A percentile compares a stretch with the other conserved stretches of the same genome.
phyloP scores from a whole-genome alignment of 768 basidiomycete genomes.

The Lactarius sp. region DNA sequence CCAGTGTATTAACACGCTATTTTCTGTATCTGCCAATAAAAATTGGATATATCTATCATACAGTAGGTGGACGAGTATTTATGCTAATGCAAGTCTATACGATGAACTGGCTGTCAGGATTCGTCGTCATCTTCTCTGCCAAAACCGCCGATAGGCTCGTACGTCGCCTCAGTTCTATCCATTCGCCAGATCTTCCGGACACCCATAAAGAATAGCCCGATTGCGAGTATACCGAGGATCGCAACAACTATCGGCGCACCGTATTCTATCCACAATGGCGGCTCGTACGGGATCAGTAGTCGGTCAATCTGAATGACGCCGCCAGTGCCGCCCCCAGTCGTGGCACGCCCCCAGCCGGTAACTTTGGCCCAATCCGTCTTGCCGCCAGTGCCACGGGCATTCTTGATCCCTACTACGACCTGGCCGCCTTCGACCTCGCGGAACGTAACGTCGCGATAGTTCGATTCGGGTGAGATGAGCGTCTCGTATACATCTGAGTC shows the following conservation, averaged over 20 bases:
- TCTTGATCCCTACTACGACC: constrained; percentile 65
- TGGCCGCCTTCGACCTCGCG: constrained; percentile 46
- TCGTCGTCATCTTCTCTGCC: constrained; percentile 48
- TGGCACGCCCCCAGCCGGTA: constrained; percentile 71
- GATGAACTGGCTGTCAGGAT: constrained; percentile 22
- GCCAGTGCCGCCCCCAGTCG: constrained; percentile 66
- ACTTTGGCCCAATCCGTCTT: constrained; percentile 61
- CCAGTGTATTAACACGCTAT: too few relatives aligned
- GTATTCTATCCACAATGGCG: constrained; percentile 79
- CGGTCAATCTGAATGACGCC: constrained; percentile 87
- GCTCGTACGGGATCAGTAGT: constrained; percentile 79
- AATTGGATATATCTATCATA: background rate
- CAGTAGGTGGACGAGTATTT: constrained; percentile 6
- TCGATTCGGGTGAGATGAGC: constrained; percentile 56
- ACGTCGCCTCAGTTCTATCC: constrained; percentile 80
- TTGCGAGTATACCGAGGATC: constrained; percentile 51
- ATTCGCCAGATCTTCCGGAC: constrained; percentile 64
- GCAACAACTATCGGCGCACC: constrained; percentile 65
- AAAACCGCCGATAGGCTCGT: constrained; percentile 86
- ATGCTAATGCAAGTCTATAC: constrained; percentile 6
- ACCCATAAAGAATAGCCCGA: constrained; percentile 69
- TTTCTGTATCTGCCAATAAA: background rate
- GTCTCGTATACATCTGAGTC: constrained; percentile 74
- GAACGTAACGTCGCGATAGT: constrained; percentile 84
- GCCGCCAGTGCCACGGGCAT: constrained; percentile 61